Evolutionary conservation across 352 stramenopile genomes (phyloP), one percentile per base, ranked within the genome.

Genomic region (Phytopythium delawarense): DNA sequence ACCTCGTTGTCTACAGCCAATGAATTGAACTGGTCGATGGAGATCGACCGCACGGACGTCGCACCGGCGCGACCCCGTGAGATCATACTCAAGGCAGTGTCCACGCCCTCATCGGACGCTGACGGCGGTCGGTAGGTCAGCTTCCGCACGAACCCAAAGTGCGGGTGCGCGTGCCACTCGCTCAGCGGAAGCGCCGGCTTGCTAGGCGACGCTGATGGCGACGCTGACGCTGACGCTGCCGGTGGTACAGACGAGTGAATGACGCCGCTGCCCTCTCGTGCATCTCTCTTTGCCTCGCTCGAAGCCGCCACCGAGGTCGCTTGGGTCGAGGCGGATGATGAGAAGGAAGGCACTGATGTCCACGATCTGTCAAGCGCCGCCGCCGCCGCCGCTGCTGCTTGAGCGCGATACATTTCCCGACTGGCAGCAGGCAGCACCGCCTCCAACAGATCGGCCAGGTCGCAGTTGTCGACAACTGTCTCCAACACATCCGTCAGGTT

Each of bases 11-110:
- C 69, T 18, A 86, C 61, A 0, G 61, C 67, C 45, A 72, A 81
- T 9, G 80, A 78, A 63, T 87, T 62, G 64, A 79, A 89, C 65
- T 87, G 72, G 40, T 89, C 80, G 56, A 89, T 81, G 1, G 72
- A 60, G 20, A 87, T 67, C 4, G 79, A 69, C 28, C 79, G 76
- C 28, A 78, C 57, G 25, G 64, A 63, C 30, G 57, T 70, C 1
- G 66, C 53, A 4, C 35, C 53, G 15, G 34, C 34, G 7, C 53
- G 34, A 20, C 35, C 23, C n/a, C 18, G 32, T n/a, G 13, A 21
- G 12, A 42, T 18, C 53, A 48, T 59, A 18, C 15, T 32, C 32
- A 49, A 6, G 0, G 35, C 53, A 21, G 28, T 49, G 23, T 48
- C 35, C 13, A 35, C 35, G 13, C 23, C 40, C 0, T 18, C 30